Conservation (phyloP, 805 yeast genomes). For the Millerozyma acaciae region DNA sequence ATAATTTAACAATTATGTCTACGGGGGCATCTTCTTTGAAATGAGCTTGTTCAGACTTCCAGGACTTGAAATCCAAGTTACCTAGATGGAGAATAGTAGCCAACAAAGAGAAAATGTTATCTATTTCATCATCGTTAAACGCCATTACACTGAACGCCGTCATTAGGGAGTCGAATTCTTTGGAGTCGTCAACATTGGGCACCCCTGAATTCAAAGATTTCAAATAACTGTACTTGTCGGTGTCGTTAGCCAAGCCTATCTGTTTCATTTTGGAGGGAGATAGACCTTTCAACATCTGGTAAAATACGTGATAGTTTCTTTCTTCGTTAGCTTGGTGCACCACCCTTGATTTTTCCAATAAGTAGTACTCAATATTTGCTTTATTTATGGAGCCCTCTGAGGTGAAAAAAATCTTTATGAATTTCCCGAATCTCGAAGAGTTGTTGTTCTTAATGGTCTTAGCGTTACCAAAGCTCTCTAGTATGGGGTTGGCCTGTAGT, state of each 20-base stretch:
- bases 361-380: slow-evolving; percentile 92
- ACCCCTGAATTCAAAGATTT: slow-evolving; percentile 51
- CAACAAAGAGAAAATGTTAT: slow-evolving; percentile 58
- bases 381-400: slow-evolving; percentile 66
- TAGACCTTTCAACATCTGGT: slow-evolving; percentile 75
- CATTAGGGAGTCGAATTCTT: slow-evolving; percentile 59
- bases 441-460: slow-evolving; percentile 92
- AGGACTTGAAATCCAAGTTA: slow-evolving; percentile 67
- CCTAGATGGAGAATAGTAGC: slow-evolving; percentile 84
- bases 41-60: slow-evolving; percentile 72
- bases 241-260: slow-evolving; percentile 41
- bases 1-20: slow-evolving; percentile 50
- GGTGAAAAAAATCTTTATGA: slow-evolving; percentile 79
- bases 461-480: slow-evolving; percentile 96
- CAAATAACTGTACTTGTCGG: slow-evolving; percentile 52
- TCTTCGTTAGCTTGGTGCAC: slow-evolving; percentile 70
- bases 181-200: slow-evolving; percentile 72
- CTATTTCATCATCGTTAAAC: slow-evolving; percentile 50
- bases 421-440: slow-evolving; percentile 95
- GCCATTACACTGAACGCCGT: slow-evolving; percentile 75
- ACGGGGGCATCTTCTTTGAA: slow-evolving; percentile 50
- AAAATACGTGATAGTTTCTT: slow-evolving; percentile 91
- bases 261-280: slow-evolving; percentile 42
- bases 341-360: slow-evolving; percentile 90
- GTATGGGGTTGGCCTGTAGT: slow-evolving; percentile 88